Evolutionary conservation across 768 basidiomycete genomes (phyloP).

Genomic region (Clitopilus passeckerianus): DNA sequence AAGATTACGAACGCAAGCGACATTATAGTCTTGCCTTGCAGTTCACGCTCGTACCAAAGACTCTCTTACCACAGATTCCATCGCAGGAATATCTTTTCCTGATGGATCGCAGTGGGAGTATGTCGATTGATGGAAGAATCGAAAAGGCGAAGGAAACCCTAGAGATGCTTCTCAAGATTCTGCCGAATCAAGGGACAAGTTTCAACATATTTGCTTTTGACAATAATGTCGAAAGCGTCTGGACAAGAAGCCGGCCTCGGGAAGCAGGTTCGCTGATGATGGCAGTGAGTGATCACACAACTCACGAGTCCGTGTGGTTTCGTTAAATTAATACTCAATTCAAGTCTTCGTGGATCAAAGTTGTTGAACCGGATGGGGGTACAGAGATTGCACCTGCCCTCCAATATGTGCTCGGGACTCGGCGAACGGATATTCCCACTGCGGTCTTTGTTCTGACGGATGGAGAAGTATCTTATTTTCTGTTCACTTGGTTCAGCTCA

Average conservation of each 20-base stretch:
- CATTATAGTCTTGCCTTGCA: conserved; percentile 42
- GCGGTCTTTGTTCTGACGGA: conserved; percentile 57
- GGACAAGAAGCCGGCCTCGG: conserved; percentile 28
- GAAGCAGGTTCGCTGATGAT: conserved; percentile 21
- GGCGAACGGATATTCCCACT: conserved; percentile 31
- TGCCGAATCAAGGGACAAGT: conserved; percentile 33
- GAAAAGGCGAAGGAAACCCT: conserved; percentile 44
- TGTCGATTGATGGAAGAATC: conserved; percentile 33
- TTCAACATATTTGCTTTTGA: conserved; percentile 66
- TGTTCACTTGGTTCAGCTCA: no score
- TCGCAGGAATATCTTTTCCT: conserved; percentile 58
- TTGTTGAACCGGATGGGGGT: conserved; percentile 43
- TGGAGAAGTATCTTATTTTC: conserved; percentile 44
- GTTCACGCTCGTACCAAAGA: conserved; percentile 50
- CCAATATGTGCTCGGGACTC: conserved; percentile 25
- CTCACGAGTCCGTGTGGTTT: no score
- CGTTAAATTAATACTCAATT: neutral
- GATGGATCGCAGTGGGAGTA: conserved; percentile 55
- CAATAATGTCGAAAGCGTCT: conserved; percentile 18
- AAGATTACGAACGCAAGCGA: conserved; percentile 14
- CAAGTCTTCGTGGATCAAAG: conserved; percentile 33
- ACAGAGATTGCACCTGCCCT: conserved; percentile 47
- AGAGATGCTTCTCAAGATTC: conserved; percentile 39
- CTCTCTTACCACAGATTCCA: conserved; percentile 32
- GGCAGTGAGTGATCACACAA: conserved; percentile 28